These are phyloP conservation scores for Fusarium virguliforme DNA, from an alignment of 2,329 filamentous ascomycete genomes.

Conservation along the genomic window DNA sequence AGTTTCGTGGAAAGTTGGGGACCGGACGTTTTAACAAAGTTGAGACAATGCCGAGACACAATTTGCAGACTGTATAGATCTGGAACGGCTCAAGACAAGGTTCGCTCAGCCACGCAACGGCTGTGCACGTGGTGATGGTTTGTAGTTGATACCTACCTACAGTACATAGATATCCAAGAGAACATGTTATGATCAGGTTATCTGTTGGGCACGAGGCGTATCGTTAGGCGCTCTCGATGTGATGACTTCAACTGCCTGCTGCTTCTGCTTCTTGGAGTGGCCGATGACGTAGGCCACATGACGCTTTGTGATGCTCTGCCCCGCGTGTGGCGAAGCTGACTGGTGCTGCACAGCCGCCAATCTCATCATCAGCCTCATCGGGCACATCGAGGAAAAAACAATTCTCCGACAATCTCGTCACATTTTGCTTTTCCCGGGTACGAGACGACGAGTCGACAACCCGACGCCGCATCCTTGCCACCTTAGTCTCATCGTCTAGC, in stretches of 20 bases:
- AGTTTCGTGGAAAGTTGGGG: background rate
- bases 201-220: constrained; percentile 11
- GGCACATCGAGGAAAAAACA: background rate
- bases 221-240: constrained; percentile 9
- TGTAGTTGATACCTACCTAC: background rate
- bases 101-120: constrained; percentile 6
- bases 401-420: constrained; percentile 4
- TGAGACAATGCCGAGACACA: constrained; percentile 7
- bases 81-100: constrained; percentile 6
- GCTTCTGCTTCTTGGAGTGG: background rate
- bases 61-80: background rate
- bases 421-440: constrained; percentile 1
- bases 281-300: constrained; percentile 6
- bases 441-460: background rate
- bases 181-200: background rate
- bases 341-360: constrained; percentile 38
- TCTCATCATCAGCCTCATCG: background rate
- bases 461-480: constrained; percentile 7
- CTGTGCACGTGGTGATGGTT: constrained; percentile 7
- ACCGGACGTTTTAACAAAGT: constrained; percentile 3
- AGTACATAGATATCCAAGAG: background rate
- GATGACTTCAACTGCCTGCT: too few species aligned
- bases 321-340: constrained; percentile 38
- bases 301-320: constrained; percentile 3
- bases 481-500: constrained; percentile 3